Conservation (phyloP, 768 basidiomycete genomes). For the Coprinopsis marcescibilis region DNA sequence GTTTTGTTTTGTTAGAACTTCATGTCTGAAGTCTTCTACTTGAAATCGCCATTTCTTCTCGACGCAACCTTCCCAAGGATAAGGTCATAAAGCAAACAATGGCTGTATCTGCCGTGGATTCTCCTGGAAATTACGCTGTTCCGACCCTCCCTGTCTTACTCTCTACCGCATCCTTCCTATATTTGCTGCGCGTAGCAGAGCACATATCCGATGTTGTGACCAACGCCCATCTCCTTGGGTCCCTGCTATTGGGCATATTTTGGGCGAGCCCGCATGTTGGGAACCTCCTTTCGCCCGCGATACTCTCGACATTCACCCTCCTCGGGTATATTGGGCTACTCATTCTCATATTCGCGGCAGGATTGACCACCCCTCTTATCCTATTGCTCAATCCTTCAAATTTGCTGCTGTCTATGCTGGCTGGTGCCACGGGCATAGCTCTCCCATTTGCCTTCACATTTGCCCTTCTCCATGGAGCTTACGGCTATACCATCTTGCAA, state of each 20-base stretch:
- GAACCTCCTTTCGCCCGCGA: constrained; percentile 16
- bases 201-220: constrained; percentile 32
- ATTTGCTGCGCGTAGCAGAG: constrained; percentile 45
- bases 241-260: constrained; percentile 49
- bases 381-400: constrained; percentile 34
- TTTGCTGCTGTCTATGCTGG: constrained; percentile 39
- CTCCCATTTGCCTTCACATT: constrained; percentile 47
- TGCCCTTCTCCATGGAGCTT: constrained; percentile 36
- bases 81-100: neutral
- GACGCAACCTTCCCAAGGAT: neutral
- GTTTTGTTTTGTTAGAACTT: neutral
- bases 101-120: neutral
- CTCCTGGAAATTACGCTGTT: constrained; percentile 18
- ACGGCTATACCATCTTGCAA: constrained; percentile 35
- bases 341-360: constrained; percentile 56
- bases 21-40: constrained; percentile 1
- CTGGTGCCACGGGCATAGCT: constrained; percentile 47
- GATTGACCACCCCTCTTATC: constrained; percentile 43
- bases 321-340: constrained; percentile 39
- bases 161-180: constrained; percentile 47
- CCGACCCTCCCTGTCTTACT: constrained; percentile 35
- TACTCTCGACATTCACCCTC: constrained; percentile 39
- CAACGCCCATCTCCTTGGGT: constrained; percentile 44
- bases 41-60: neutral
- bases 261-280: constrained; percentile 44